A percentile compares a stretch with the other conserved stretches of the same genome.
Evolutionary conservation across 176 grass and related monocot species (phyloP).

Genomic region (Carex littledalei): DNA sequence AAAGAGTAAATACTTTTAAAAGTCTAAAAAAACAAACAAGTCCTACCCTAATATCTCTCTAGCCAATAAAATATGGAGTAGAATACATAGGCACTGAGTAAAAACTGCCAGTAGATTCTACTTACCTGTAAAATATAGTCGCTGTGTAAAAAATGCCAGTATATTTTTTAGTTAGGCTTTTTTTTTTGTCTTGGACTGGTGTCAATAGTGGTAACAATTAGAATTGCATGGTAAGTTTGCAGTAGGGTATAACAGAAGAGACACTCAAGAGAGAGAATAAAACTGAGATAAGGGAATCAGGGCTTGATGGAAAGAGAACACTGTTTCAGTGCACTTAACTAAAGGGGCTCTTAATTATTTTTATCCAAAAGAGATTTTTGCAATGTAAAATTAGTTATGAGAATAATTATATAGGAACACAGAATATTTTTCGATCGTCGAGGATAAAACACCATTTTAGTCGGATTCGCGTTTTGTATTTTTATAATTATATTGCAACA

Average conservation of each 20-base stretch:
- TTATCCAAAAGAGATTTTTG: no score
- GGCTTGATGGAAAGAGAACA: conserved; percentile 63
- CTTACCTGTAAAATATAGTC: background rate
- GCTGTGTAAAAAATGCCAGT: no score
- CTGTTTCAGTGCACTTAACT: conserved; percentile 61
- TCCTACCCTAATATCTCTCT: background rate
- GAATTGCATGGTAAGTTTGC: conserved; percentile 50
- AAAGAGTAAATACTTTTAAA: background rate
- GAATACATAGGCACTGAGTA: background rate
- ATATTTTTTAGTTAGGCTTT: background rate
- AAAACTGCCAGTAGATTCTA: background rate
- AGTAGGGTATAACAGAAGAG: conserved; percentile 91
- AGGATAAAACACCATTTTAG: no score
- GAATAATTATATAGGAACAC: no score
- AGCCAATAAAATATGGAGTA: background rate
- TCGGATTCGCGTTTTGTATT: no score
- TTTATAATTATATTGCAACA: no score
- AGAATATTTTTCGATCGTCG: no score
- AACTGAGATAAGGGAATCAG: conserved; percentile 41
- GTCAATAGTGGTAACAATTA: background rate
- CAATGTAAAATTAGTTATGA: no score
- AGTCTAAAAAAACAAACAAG: background rate
- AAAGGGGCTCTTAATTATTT: no score
- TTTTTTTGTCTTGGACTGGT: background rate
- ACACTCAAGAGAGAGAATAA: conserved; percentile 65